phyloP scores from a whole-genome alignment of 345 rosid genomes.

The Linum usitatissimum region DNA sequence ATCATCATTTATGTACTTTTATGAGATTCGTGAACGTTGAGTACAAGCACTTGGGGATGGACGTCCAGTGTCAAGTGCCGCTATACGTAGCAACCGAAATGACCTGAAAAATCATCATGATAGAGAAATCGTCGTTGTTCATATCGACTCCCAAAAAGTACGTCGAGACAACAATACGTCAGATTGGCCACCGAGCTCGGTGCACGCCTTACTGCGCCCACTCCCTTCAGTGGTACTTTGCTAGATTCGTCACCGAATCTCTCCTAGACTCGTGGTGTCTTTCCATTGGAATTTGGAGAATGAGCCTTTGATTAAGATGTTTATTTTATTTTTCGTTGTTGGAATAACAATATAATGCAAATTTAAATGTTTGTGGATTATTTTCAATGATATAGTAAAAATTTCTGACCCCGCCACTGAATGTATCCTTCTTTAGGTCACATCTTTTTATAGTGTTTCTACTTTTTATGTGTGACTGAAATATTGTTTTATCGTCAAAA shows the following conservation, averaged over 20 bases:
- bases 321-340: too few relatives aligned
- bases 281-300: conserved; percentile 50
- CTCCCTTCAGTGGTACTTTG: conserved; percentile 64
- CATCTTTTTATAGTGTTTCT: too few relatives aligned
- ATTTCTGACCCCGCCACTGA: too few relatives aligned
- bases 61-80: conserved; percentile 88
- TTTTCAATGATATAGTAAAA: too few relatives aligned
- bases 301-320: conserved; percentile 3
- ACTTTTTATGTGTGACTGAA: too few relatives aligned
- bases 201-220: conserved; percentile 80
- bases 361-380: too few relatives aligned
- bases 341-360: too few relatives aligned
- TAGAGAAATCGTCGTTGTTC: conserved; percentile 39
- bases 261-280: conserved; percentile 75
- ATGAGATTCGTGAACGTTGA: conserved; percentile 61
- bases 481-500: too few relatives aligned
- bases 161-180: conserved; percentile 41
- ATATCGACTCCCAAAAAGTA: conserved; percentile 50
- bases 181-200: conserved; percentile 47
- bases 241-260: conserved; percentile 33
- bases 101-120: conserved; percentile 45
- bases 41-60: conserved; percentile 54
- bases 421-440: too few relatives aligned
- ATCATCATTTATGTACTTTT: conserved; percentile 15
- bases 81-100: conserved; percentile 73